Conservation (phyloP, 2,329 filamentous ascomycete species). For the Simplicillium sp. region DNA sequence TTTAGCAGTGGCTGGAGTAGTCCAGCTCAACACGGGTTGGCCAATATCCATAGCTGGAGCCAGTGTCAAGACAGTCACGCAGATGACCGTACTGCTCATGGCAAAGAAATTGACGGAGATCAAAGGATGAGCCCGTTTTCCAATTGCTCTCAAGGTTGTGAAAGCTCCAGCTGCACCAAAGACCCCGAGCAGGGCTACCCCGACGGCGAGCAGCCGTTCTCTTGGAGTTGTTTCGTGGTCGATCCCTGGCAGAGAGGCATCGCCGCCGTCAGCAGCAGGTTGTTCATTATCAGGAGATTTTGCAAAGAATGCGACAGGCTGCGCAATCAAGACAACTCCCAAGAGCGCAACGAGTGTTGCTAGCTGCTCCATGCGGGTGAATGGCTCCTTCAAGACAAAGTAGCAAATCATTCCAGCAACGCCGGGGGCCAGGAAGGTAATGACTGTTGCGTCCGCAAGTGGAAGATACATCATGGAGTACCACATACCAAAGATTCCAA, state of each 20-base stretch:
- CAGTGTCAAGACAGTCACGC: slow-evolving; percentile 47
- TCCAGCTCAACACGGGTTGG: slow-evolving; percentile 36
- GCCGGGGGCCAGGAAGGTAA: slow-evolving; percentile 77
- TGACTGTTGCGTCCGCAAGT: slow-evolving; percentile 78
- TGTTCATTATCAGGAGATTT: slow-evolving; percentile 2
- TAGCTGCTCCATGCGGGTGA: slow-evolving; percentile 67
- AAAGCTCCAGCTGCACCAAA: slow-evolving; percentile 66
- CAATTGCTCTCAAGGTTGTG: slow-evolving; percentile 70
- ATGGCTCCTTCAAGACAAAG: slow-evolving; percentile 64
- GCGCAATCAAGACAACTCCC: slow-evolving; percentile 77
- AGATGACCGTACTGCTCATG: slow-evolving; percentile 59
- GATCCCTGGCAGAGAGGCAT: slow-evolving; percentile 15
- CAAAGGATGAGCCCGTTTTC: slow-evolving; percentile 69
- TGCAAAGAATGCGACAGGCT: slow-evolving; percentile 50
- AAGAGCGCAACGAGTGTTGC: slow-evolving; percentile 65
- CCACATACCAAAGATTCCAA: slow-evolving; percentile 73
- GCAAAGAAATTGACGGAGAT: slow-evolving; percentile 82
- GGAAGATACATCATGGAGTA: slow-evolving; percentile 63
- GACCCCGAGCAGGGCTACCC: slow-evolving; percentile 66
- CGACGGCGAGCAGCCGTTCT: slow-evolving; percentile 61
- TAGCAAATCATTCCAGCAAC: slow-evolving; percentile 75
- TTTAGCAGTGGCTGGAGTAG: slow-evolving; percentile 25
- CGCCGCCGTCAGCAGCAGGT: slow-evolving; percentile 7
- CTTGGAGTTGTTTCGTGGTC: slow-evolving; percentile 40
- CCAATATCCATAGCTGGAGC: slow-evolving; percentile 32